Evolutionary conservation across 345 rosid species (phyloP).

Genomic region (Syzygium oleosum): DNA sequence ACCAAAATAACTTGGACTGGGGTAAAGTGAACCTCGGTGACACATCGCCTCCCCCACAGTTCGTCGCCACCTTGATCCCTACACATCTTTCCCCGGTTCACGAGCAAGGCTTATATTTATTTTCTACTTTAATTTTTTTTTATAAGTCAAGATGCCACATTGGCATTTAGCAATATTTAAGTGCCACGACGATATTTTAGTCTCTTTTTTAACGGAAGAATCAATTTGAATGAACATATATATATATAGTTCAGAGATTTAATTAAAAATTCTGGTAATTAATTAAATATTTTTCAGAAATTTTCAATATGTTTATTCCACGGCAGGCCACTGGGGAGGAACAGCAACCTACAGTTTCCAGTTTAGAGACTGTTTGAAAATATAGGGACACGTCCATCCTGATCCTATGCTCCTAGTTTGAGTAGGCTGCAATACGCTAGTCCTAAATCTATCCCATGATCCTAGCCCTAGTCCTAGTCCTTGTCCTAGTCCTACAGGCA

Average conservation of each 20-base stretch:
- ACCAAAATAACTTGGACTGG: neutral
- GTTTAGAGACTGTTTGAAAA: neutral
- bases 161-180: neutral
- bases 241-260: neutral
- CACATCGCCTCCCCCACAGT: fast-evolving
- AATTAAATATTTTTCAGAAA: neutral
- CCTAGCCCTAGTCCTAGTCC: neutral
- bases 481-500: neutral
- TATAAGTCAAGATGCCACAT: neutral
- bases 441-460: neutral
- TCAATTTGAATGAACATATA: neutral
- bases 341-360: neutral
- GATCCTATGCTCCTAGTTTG: neutral
- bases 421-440: neutral
- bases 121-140: neutral
- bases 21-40: neutral
- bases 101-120: neutral
- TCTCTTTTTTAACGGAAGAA: neutral
- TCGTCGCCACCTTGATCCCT: neutral
- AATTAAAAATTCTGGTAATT: neutral
- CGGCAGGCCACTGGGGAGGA: neutral
- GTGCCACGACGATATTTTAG: neutral
- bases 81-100: neutral
- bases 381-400: neutral
- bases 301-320: neutral